phyloP scores from a whole-genome alignment of 2,329 filamentous ascomycete species.

The Periconia sp. region DNA sequence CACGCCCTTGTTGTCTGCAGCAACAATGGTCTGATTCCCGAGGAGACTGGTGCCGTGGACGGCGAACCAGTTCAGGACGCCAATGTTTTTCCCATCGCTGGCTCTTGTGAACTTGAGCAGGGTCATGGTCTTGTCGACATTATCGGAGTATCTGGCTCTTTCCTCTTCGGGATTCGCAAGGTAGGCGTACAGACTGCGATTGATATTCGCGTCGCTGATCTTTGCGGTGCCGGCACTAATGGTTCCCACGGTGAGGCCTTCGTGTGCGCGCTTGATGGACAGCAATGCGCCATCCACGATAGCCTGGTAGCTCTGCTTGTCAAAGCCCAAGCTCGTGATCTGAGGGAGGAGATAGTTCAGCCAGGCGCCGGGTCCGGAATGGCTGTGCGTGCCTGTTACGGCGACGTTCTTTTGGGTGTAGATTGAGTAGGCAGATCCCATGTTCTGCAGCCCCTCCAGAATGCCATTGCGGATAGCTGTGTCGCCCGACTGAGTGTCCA shows the following conservation, averaged over 20 bases:
- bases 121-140: conserved; percentile 79
- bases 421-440: conserved; percentile 74
- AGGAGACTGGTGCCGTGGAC: conserved; percentile 91
- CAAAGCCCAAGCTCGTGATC: conserved; percentile 85
- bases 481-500: conserved; percentile 88
- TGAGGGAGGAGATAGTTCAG: conserved; percentile 93
- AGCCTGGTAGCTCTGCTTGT: conserved; percentile 84
- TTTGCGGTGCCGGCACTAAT: conserved; percentile 73
- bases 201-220: conserved; percentile 80
- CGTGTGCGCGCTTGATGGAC: conserved; percentile 82
- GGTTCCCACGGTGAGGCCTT: conserved; percentile 71
- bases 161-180: conserved; percentile 82
- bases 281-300: conserved; percentile 85
- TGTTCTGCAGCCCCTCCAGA: conserved; percentile 70
- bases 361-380: conserved; percentile 91
- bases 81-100: conserved; percentile 77
- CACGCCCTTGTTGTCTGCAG: conserved; percentile 97
- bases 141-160: conserved; percentile 68
- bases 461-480: conserved; percentile 90
- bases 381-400: conserved; percentile 90
- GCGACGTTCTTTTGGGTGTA: conserved; percentile 85
- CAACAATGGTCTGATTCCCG: conserved; percentile 87
- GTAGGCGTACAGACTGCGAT: conserved; percentile 87
- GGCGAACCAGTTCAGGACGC: conserved; percentile 87
- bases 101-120: conserved; percentile 78